phyloP scores from a whole-genome alignment of 768 basidiomycete genomes.

The Suillus weaverae region DNA sequence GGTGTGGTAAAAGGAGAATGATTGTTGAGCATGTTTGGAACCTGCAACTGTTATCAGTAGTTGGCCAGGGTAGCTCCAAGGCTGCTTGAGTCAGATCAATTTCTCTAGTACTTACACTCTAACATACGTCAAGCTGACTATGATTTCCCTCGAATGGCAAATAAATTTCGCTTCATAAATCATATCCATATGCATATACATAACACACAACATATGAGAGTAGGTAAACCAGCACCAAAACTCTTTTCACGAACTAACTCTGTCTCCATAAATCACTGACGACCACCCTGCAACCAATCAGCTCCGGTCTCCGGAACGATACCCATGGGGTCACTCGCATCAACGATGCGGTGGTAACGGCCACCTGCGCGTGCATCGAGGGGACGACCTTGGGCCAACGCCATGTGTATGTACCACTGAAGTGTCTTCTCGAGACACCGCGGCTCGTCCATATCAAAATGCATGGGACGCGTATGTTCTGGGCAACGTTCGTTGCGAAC shows the following conservation, averaged over 20 bases:
- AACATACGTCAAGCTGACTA: background rate
- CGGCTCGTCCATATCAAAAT: constrained; percentile 12
- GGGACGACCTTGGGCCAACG: constrained; percentile 10
- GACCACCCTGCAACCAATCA: constrained; percentile 3
- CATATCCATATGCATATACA: background rate
- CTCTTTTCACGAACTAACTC: background rate
- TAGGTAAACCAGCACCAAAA: background rate
- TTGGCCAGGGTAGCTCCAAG: background rate
- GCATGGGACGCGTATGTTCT: constrained; percentile 6
- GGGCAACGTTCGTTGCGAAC: background rate
- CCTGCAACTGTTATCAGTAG: background rate
- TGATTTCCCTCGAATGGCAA: background rate
- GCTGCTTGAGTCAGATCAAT: background rate
- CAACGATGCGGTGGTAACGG: constrained; percentile 8
- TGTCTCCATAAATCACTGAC: background rate
- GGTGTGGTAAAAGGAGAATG: no score
- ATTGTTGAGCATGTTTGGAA: no score
- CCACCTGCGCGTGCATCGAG: constrained; percentile 12
- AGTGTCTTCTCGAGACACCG: background rate
- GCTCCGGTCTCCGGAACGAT: constrained; percentile 12
- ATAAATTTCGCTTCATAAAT: background rate
- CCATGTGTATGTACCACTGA: background rate
- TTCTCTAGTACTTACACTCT: background rate
- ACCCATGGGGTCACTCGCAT: constrained; percentile 1
- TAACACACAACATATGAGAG: background rate